These are phyloP conservation scores for Colletotrichum tabaci DNA, from an alignment of 2,329 filamentous ascomycete genomes.

Conservation along the genomic window DNA sequence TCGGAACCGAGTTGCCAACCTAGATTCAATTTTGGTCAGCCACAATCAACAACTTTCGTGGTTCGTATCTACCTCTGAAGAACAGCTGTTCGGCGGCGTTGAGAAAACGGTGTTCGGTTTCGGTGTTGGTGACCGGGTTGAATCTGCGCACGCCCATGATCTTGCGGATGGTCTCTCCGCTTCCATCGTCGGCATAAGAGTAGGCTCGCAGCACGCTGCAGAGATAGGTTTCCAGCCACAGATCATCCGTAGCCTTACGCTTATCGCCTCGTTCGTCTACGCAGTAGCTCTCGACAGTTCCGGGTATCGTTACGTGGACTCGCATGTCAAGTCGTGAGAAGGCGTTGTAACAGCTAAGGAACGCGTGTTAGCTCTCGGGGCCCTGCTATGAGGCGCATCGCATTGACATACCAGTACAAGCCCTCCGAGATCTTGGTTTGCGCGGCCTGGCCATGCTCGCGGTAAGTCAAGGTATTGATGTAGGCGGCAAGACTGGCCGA, in stretches of 20 bases:
- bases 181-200: slow-evolving; percentile 96
- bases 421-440: slow-evolving; percentile 91
- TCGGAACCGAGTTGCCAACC: slow-evolving; percentile 97
- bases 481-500: slow-evolving; percentile 97
- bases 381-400: slow-evolving; percentile 51
- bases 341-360: slow-evolving; percentile 92
- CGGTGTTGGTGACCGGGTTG: slow-evolving; percentile 98
- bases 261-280: slow-evolving; percentile 98
- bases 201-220: slow-evolving; percentile 96
- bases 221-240: slow-evolving; percentile 98
- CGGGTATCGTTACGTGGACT: slow-evolving; percentile 96
- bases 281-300: slow-evolving; percentile 96
- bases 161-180: slow-evolving; percentile 93
- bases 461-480: slow-evolving; percentile 97
- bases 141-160: slow-evolving; percentile 98
- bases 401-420: slow-evolving; percentile 81
- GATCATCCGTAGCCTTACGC: slow-evolving; percentile 89
- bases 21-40: slow-evolving; percentile 53
- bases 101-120: slow-evolving; percentile 96
- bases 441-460: slow-evolving; percentile 80
- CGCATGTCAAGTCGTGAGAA: slow-evolving; percentile 99
- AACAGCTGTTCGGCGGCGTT: slow-evolving; percentile 95
- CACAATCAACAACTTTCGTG: no score
- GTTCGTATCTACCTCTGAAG: slow-evolving; percentile 78
- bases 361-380: slow-evolving; percentile 17